Percentiles rank a stretch among this genome's conserved stretches.
phyloP scores from a whole-genome alignment of 306 rosid genomes.

The Ochetophila trinervis region DNA sequence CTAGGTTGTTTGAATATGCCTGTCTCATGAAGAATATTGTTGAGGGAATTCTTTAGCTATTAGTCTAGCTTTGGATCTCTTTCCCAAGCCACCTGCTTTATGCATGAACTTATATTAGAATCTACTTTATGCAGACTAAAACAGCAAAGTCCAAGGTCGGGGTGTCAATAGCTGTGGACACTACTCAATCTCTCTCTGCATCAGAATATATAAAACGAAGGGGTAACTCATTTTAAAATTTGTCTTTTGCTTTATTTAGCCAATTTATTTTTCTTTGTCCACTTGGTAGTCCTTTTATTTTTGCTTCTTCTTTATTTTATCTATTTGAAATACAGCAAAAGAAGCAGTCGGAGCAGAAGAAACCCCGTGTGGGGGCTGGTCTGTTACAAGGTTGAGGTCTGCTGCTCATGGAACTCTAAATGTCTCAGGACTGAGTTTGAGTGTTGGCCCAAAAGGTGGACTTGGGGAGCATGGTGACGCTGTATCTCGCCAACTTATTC shows the following conservation, averaged over 20 bases:
- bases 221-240: constrained; percentile 47
- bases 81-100: too few species aligned
- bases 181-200: constrained; percentile 63
- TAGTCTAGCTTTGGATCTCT: too few species aligned
- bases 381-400: constrained; percentile 92
- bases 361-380: constrained; percentile 94
- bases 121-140: constrained; percentile 65
- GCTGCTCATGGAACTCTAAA: constrained; percentile 94
- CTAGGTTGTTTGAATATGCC: constrained; percentile 16
- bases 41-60: too few species aligned
- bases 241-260: constrained; percentile 18
- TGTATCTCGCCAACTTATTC: constrained; percentile 94
- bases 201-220: constrained; percentile 79
- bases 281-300: background rate
- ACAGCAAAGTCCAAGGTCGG: constrained; percentile 91
- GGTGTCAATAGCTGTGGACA: constrained; percentile 73
- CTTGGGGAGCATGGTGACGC: constrained; percentile 99
- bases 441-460: constrained; percentile 97
- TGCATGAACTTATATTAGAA: constrained; percentile 18
- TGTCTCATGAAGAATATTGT: background rate
- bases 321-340: constrained; percentile 55
- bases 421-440: constrained; percentile 87
- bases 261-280: background rate
- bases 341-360: constrained; percentile 99
- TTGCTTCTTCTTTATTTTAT: constrained; percentile 3